Conservation (phyloP, 2,329 filamentous ascomycete genomes). For the Cladosporium velox region DNA sequence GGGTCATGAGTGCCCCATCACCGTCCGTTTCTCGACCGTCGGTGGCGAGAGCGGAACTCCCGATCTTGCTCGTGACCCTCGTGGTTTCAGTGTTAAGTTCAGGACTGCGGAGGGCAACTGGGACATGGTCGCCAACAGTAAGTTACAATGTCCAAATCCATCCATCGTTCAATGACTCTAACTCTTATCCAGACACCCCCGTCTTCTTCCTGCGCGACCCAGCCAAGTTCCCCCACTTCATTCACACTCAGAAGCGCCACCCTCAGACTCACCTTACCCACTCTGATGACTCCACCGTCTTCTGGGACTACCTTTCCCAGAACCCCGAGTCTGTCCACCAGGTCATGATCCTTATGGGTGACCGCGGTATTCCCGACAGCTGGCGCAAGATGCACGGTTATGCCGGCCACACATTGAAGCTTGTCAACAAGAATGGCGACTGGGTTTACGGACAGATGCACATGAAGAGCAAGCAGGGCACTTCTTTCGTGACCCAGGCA, state of each 20-base stretch:
- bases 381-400: conserved; percentile 60
- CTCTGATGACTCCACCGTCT: conserved; percentile 64
- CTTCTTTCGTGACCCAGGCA: conserved; percentile 54
- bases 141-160: conserved; percentile 58
- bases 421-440: conserved; percentile 55
- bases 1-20: conserved; percentile 69
- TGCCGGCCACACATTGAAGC: conserved; percentile 55
- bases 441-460: conserved; percentile 58
- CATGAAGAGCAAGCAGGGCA: conserved; percentile 56
- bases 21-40: conserved; percentile 73
- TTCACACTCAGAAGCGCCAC: conserved; percentile 74
- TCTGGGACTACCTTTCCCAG: conserved; percentile 63
- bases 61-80: conserved; percentile 70
- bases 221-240: conserved; percentile 71
- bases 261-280: conserved; percentile 59
- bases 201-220: conserved; percentile 76
- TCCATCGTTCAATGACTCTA: neutral
- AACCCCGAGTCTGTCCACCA: conserved; percentile 58
- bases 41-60: conserved; percentile 72
- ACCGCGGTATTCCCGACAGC: conserved; percentile 57
- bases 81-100: conserved; percentile 74
- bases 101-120: conserved; percentile 73
- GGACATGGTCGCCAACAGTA: conserved; percentile 65
- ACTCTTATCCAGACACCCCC: conserved; percentile 59
- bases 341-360: conserved; percentile 57